A percentile compares a stretch with the other conserved stretches of the same genome.
These are phyloP conservation scores for Rubia yunnanensis DNA, from an alignment of 257 asterid species.

Conservation along the genomic window DNA sequence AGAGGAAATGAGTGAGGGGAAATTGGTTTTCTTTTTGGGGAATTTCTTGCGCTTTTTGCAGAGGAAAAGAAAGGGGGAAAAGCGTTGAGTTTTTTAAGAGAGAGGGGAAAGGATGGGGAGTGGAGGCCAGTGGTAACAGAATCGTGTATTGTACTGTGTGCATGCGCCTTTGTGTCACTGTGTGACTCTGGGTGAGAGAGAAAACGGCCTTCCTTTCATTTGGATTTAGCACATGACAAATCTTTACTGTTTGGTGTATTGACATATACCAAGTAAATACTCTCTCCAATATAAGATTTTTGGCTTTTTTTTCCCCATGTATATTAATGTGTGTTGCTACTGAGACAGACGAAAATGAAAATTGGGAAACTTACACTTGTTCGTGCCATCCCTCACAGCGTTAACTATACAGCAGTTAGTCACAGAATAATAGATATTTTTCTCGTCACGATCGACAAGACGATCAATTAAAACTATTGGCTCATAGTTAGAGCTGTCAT, in stretches of 20 bases:
- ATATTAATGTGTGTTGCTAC: background rate
- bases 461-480: constrained; percentile 31
- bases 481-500: constrained; percentile 33
- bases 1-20: constrained; percentile 17
- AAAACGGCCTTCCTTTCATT: too few species aligned
- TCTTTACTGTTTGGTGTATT: too few species aligned
- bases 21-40: constrained; percentile 29
- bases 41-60: constrained; percentile 20
- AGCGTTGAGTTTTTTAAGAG: constrained; percentile 36
- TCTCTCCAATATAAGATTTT: too few species aligned
- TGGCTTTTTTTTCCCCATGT: too few species aligned
- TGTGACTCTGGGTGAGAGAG: background rate
- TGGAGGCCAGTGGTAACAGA: background rate
- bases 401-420: constrained; percentile 42
- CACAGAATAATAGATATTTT: constrained; percentile 29
- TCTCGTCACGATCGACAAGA: constrained; percentile 28
- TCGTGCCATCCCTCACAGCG: constrained; percentile 46
- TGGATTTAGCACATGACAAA: too few species aligned
- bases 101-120: background rate
- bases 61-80: constrained; percentile 31
- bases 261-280: too few species aligned
- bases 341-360: background rate
- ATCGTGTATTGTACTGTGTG: background rate
- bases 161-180: background rate
- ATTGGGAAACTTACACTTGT: too few species aligned